Evolutionary conservation across 129 eudicot genomes (phyloP).

Genomic region (Centrapalus pauciflorus): DNA sequence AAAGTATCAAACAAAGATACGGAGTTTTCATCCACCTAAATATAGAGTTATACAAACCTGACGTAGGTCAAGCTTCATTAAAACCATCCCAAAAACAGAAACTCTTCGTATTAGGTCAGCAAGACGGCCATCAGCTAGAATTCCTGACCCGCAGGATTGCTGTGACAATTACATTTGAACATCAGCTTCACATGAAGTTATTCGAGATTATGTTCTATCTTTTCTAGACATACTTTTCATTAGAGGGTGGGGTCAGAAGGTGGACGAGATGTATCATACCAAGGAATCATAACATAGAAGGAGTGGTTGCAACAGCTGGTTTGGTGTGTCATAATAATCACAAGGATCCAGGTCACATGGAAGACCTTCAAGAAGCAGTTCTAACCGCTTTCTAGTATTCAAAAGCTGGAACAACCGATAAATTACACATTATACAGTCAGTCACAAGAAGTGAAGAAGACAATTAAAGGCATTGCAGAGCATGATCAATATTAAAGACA

Average conservation of each 20-base stretch:
- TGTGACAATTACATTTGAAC: slow-evolving; percentile 26
- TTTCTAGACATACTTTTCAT: background rate
- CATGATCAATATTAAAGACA: too few relatives aligned
- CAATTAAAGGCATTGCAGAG: background rate
- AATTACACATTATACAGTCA: background rate
- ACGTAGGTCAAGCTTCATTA: slow-evolving; percentile 75
- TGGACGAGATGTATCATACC: slow-evolving; percentile 36
- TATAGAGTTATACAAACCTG: slow-evolving; percentile 38
- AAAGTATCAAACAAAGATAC: background rate
- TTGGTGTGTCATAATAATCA: slow-evolving; percentile 79
- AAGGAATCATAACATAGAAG: slow-evolving; percentile 84
- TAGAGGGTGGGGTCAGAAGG: background rate
- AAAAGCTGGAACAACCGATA: slow-evolving; percentile 54
- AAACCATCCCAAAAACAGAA: slow-evolving; percentile 63
- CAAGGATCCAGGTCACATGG: slow-evolving; percentile 69
- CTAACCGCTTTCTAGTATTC: slow-evolving; percentile 71
- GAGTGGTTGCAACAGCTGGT: slow-evolving; percentile 74
- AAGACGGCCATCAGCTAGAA: slow-evolving; percentile 73
- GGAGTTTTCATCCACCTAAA: background rate
- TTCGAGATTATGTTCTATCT: background rate
- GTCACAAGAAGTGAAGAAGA: background rate
- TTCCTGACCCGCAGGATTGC: slow-evolving; percentile 72
- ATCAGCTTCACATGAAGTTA: slow-evolving; percentile 4
- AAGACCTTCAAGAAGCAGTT: slow-evolving; percentile 80
- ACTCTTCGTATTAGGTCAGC: slow-evolving; percentile 73